Percentiles rank a stretch among this genome's conserved stretches.
phyloP scores from a whole-genome alignment of 352 stramenopile genomes.

The Aphanomyces astaci region DNA sequence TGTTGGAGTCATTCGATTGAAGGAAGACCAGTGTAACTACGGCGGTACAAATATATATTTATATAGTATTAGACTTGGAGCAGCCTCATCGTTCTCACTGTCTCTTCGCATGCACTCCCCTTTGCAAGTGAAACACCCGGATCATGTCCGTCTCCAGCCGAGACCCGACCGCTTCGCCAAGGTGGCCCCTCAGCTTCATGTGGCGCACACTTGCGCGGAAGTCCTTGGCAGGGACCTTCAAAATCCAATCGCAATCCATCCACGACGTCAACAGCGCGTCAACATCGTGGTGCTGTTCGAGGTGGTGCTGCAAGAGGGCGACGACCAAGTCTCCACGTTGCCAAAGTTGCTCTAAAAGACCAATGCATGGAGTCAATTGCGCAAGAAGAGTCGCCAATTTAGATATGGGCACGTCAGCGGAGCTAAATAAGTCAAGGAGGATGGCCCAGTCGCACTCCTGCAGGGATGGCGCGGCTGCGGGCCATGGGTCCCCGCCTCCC shows the following conservation, averaged over 20 bases:
- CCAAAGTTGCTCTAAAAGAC: constrained; percentile 9
- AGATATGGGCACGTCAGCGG: background rate
- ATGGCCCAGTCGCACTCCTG: background rate
- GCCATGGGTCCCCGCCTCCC: background rate
- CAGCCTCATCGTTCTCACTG: too few species aligned
- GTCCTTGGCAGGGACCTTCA: background rate
- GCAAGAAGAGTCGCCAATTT: background rate
- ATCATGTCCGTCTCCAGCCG: background rate
- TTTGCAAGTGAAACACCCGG: background rate
- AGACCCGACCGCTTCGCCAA: background rate
- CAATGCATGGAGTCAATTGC: background rate
- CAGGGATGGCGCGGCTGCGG: background rate
- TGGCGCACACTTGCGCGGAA: background rate
- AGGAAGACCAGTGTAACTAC: too few species aligned
- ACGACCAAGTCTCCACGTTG: background rate
- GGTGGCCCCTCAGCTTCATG: background rate
- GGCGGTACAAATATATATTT: too few species aligned
- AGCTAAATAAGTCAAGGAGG: background rate
- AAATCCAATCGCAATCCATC: background rate
- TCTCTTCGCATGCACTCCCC: too few species aligned
- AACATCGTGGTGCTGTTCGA: background rate
- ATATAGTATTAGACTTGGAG: too few species aligned
- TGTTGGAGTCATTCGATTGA: too few species aligned
- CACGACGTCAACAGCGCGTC: background rate
- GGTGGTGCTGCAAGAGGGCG: background rate